phyloP scores from a whole-genome alignment of 129 eudicot genomes.

The Helichrysum umbraculigerum region DNA sequence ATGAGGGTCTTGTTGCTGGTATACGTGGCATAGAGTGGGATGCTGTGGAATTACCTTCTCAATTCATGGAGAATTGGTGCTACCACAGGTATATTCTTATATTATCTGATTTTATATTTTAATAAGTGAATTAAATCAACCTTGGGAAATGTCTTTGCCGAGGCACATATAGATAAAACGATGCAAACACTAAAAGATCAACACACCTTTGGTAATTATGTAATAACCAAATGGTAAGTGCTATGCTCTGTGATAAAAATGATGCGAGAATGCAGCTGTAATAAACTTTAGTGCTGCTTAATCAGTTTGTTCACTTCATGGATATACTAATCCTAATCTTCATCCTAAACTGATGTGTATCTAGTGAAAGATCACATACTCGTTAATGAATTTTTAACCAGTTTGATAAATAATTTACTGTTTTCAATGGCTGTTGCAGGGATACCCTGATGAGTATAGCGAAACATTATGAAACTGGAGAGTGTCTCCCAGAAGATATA shows the following conservation, averaged over 20 bases:
- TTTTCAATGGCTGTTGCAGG: constrained; percentile 37
- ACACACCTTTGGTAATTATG: neutral
- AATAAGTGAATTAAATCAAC: neutral
- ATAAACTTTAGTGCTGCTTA: neutral
- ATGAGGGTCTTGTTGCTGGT: constrained; percentile 98
- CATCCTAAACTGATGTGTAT: neutral
- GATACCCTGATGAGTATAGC: constrained; percentile 94
- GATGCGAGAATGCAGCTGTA: neutral
- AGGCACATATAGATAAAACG: neutral
- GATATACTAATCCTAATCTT: neutral
- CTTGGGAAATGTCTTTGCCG: neutral
- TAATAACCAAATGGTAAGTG: neutral
- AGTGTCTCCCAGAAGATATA: constrained; percentile 76
- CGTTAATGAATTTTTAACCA: neutral
- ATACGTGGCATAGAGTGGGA: constrained; percentile 98
- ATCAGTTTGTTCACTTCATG: neutral
- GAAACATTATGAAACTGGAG: constrained; percentile 94
- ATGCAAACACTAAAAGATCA: neutral
- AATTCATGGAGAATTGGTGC: constrained; percentile 99
- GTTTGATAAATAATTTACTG: neutral
- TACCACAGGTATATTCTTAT: constrained; percentile 63
- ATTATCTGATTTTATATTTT: neutral
- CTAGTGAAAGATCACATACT: neutral
- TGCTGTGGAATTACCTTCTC: constrained; percentile 98
- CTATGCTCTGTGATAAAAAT: neutral